These are phyloP conservation scores for Xylaria acuta DNA, from an alignment of 495 filamentous ascomycete genomes.

Conservation along the genomic window DNA sequence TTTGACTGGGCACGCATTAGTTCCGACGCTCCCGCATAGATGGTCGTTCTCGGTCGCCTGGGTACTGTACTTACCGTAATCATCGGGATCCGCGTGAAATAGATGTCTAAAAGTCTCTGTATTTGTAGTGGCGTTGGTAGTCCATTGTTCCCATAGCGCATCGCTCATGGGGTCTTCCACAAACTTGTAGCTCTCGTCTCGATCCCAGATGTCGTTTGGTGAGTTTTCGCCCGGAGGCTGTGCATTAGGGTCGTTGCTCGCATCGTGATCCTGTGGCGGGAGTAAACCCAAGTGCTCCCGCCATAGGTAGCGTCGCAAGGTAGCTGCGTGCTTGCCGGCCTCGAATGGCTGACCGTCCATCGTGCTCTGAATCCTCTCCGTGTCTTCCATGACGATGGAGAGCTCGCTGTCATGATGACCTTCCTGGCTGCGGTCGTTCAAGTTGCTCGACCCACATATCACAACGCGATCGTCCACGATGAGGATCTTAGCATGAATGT, in stretches of 20 bases:
- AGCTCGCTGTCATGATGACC: slow-evolving; percentile 92
- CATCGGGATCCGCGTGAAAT: slow-evolving; percentile 93
- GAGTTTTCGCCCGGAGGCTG: slow-evolving; percentile 74
- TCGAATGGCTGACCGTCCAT: slow-evolving; percentile 82
- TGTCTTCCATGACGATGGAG: slow-evolving; percentile 91
- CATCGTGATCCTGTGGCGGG: slow-evolving; percentile 75
- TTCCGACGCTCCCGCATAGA: background rate
- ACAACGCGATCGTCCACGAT: slow-evolving; percentile 84
- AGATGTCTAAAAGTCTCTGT: slow-evolving; percentile 84
- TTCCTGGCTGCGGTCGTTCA: slow-evolving; percentile 92
- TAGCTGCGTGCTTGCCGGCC: slow-evolving; percentile 78
- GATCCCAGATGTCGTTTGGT: slow-evolving; percentile 70
- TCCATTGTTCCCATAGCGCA: slow-evolving; percentile 86
- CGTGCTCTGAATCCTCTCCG: slow-evolving; percentile 67
- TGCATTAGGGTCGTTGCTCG: slow-evolving; percentile 75
- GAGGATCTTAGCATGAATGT: slow-evolving; percentile 87
- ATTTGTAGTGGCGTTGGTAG: slow-evolving; percentile 73
- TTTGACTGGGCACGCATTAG: slow-evolving; percentile 59
- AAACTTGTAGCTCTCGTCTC: slow-evolving; percentile 70
- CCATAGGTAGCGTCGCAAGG: slow-evolving; percentile 86
- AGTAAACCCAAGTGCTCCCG: slow-evolving; percentile 90
- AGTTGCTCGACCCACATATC: slow-evolving; percentile 87
- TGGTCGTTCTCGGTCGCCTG: background rate
- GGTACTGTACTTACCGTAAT: slow-evolving; percentile 63
- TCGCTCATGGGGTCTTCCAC: slow-evolving; percentile 84